Evolutionary conservation across 75 land plant species (phyloP).

Genomic region (Adiantum capillusveneris): DNA sequence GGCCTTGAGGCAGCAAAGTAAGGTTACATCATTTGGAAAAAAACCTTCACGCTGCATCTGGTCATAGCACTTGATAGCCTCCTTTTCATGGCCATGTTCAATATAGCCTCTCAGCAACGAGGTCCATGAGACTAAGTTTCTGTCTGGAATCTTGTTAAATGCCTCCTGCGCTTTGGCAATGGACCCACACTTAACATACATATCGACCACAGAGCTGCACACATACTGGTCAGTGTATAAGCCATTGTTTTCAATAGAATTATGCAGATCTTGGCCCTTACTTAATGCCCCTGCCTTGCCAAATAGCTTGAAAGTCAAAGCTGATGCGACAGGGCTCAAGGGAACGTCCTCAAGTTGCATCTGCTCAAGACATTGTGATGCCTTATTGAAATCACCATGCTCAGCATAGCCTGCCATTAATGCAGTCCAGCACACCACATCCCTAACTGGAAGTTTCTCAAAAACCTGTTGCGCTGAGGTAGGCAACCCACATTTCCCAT

Average conservation of each 20-base stretch:
- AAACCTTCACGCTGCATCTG: constrained; percentile 10
- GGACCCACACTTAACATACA: constrained; percentile 18
- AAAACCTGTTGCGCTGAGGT: constrained; percentile 36
- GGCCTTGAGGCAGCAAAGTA: constrained; percentile 9
- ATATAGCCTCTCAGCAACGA: constrained; percentile 11
- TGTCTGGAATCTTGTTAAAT: neutral
- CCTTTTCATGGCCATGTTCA: constrained; percentile 9
- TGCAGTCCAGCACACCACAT: constrained; percentile 53
- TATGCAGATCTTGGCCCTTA: constrained; percentile 13
- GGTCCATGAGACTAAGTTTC: constrained; percentile 17
- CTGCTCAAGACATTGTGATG: constrained; percentile 20
- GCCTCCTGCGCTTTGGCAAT: constrained; percentile 2
- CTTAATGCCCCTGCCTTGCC: constrained; percentile 8
- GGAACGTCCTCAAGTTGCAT: constrained; percentile 21
- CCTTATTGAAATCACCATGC: constrained; percentile 30
- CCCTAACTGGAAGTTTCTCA: constrained; percentile 31
- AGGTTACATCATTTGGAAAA: constrained; percentile 12
- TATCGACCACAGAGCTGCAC: constrained; percentile 10
- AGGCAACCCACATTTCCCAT: constrained; percentile 19
- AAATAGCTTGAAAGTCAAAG: neutral
- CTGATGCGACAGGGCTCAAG: too few relatives aligned
- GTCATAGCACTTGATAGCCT: constrained; percentile 1
- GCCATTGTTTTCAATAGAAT: neutral
- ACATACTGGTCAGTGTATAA: constrained; percentile 4
- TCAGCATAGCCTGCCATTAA: constrained; percentile 56